These are phyloP conservation scores for Spinacia oleracea DNA, from an alignment of 179 eudicot genomes.

Conservation along the genomic window DNA sequence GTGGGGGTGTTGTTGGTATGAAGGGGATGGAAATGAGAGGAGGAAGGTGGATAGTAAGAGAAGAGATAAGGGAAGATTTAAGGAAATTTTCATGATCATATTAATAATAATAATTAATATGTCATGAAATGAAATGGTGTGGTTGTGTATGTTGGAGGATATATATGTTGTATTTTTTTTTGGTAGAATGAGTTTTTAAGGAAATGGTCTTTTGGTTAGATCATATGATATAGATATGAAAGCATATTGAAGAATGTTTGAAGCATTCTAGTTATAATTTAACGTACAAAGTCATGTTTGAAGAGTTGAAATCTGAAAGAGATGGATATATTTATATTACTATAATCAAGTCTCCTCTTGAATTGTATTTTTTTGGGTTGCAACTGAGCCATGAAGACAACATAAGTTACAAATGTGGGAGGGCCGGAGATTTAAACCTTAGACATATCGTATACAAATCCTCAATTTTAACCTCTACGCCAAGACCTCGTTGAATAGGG, in stretches of 20 bases:
- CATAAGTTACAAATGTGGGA: no score
- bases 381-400: no score
- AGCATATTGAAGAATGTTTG: not conserved
- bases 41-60: conserved; percentile 18
- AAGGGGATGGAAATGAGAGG: conserved; percentile 19
- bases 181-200: not conserved
- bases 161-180: not conserved
- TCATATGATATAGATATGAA: no score
- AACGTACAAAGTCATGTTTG: not conserved
- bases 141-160: not conserved
- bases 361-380: no score
- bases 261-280: not conserved
- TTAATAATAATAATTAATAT: not conserved
- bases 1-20: conserved; percentile 23
- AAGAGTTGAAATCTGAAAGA: not conserved
- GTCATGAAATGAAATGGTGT: not conserved
- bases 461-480: no score
- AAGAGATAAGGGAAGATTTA: conserved; percentile 16
- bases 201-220: not conserved
- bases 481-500: no score
- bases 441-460: no score
- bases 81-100: conserved; percentile 5
- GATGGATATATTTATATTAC: not conserved
- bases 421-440: no score
- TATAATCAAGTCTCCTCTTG: no score